These are phyloP conservation scores for Globisporangium irregulare DNA, from an alignment of 352 stramenopile species.

Conservation along the genomic window DNA sequence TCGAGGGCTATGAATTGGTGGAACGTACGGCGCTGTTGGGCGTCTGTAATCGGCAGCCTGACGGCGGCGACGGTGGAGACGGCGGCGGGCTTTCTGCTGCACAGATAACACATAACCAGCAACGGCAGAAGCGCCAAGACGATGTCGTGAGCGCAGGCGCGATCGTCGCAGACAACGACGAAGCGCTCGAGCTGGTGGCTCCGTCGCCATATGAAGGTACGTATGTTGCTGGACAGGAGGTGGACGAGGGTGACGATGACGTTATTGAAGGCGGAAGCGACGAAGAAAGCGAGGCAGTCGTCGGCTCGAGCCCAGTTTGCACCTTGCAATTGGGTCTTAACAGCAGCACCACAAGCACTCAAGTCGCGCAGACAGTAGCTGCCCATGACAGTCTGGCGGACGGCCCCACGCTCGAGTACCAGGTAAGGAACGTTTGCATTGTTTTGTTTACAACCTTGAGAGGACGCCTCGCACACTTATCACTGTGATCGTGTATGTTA, in stretches of 20 bases:
- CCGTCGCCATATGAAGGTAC: conserved; percentile 3
- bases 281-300: not conserved
- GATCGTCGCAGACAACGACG: conserved; percentile 5
- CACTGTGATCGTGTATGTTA: no score
- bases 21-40: conserved; percentile 63
- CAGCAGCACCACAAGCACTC: conserved; percentile 8
- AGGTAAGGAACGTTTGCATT: conserved; percentile 19
- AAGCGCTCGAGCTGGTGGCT: conserved; percentile 20
- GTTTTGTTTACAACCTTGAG: not conserved
- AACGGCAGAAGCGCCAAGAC: conserved; percentile 14
- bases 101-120: conserved; percentile 12
- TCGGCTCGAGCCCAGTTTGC: conserved; percentile 3
- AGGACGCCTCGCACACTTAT: no score
- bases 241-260: not conserved
- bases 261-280: not conserved
- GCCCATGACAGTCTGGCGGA: conserved; percentile 16
- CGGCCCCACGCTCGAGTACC: conserved; percentile 72
- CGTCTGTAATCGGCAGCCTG: conserved; percentile 48
- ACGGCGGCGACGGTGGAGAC: not conserved
- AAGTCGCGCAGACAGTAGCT: conserved; percentile 5
- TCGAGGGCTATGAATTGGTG: conserved; percentile 74
- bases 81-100: not conserved
- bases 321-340: conserved; percentile 20
- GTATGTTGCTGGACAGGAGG: not conserved
- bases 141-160: not conserved